Evolutionary conservation across 169 alveolate genomes (phyloP).

Genomic region (Toxoplasma gondii): DNA sequence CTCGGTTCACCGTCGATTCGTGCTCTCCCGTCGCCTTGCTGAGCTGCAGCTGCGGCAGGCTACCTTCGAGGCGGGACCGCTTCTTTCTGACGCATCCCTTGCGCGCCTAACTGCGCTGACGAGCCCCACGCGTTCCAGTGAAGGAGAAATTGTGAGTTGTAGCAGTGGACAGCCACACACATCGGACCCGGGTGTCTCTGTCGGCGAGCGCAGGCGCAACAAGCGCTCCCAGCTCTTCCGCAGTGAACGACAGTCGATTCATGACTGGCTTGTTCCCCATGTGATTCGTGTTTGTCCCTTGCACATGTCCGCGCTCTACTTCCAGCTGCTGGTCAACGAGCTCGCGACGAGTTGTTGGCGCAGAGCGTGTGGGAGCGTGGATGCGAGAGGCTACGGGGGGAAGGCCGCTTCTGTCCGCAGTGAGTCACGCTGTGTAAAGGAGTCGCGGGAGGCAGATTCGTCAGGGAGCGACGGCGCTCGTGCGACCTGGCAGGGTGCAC

Average conservation of each 20-base stretch:
- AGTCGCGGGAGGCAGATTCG: too few relatives aligned
- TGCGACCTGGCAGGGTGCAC: too few relatives aligned
- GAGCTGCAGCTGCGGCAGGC: not conserved
- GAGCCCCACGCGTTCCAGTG: not conserved
- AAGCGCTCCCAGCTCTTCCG: not conserved
- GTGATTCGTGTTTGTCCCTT: not conserved
- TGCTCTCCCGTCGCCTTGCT: not conserved
- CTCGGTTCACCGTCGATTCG: not conserved
- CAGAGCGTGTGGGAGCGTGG: not conserved
- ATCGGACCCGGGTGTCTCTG: not conserved
- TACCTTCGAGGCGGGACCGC: not conserved
- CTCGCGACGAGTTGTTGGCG: not conserved
- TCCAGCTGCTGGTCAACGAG: not conserved
- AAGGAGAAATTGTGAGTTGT: not conserved
- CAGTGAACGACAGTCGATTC: not conserved
- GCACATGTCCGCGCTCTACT: slow-evolving; percentile 23
- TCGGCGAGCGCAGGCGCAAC: too few relatives aligned
- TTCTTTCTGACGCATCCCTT: not conserved
- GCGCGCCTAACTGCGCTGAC: not conserved
- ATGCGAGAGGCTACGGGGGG: not conserved
- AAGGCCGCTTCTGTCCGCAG: not conserved
- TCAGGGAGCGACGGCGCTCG: too few relatives aligned
- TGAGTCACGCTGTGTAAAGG: not conserved
- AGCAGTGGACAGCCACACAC: not conserved
- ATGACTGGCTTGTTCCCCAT: slow-evolving; percentile 23